These are phyloP conservation scores for Papiliotrema flavescens DNA, from an alignment of 1,284 basidiomycete genomes.

Conservation along the genomic window DNA sequence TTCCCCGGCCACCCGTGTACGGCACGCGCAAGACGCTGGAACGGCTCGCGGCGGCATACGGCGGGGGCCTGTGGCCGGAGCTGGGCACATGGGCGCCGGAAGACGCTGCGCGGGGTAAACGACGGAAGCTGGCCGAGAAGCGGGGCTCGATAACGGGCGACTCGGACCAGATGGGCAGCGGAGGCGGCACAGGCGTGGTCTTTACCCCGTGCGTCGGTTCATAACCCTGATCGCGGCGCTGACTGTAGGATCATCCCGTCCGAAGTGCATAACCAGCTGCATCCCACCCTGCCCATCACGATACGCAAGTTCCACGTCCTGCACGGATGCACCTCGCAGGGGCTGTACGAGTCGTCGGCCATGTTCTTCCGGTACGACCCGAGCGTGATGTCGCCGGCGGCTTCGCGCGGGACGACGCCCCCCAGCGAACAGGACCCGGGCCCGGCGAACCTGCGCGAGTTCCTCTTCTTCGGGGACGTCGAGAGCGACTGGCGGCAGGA, in stretches of 20 bases:
- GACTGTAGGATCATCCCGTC: slow-evolving; percentile 9
- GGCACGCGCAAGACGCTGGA: slow-evolving; percentile 36
- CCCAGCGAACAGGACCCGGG: slow-evolving; percentile 1
- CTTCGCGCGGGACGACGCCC: not conserved
- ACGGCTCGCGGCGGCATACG: slow-evolving; percentile 36
- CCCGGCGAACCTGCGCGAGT: slow-evolving; percentile 15
- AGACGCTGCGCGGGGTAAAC: not conserved
- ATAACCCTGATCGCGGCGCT: not conserved
- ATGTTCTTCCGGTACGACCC: slow-evolving; percentile 43
- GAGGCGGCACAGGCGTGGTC: slow-evolving; percentile 23
- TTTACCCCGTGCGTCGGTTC: slow-evolving; percentile 30
- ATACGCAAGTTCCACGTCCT: slow-evolving; percentile 36
- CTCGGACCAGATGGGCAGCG: slow-evolving; percentile 3
- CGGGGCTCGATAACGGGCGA: not conserved
- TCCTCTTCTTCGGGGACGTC: slow-evolving; percentile 48
- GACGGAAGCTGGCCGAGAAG: not conserved
- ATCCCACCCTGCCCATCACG: slow-evolving; percentile 35
- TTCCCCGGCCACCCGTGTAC: slow-evolving; percentile 34
- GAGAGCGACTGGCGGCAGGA: slow-evolving; percentile 27
- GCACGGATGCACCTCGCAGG: slow-evolving; percentile 43
- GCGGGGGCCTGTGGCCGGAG: slow-evolving; percentile 47
- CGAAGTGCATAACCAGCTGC: slow-evolving; percentile 19
- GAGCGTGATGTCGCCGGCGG: slow-evolving; percentile 1
- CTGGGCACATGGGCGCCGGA: slow-evolving; percentile 37
- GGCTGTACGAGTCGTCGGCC: slow-evolving; percentile 42